These are phyloP conservation scores for Thozetella sp. DNA, from an alignment of 495 filamentous ascomycete genomes.

Conservation along the genomic window DNA sequence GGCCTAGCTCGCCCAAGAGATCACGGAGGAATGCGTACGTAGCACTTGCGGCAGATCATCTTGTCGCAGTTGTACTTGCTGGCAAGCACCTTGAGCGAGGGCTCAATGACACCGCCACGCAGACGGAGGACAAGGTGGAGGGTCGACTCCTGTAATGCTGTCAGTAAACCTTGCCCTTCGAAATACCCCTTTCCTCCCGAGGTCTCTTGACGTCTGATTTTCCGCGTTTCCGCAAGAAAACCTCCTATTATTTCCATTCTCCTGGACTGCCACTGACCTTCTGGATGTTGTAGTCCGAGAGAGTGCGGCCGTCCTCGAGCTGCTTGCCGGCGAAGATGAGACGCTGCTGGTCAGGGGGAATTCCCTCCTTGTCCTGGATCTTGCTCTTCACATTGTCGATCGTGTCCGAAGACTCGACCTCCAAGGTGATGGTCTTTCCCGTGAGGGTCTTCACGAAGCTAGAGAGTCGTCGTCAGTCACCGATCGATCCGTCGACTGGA, in stretches of 20 bases:
- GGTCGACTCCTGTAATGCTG: constrained; percentile 78
- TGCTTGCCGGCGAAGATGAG: constrained; percentile 99
- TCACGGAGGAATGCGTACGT: constrained; percentile 58
- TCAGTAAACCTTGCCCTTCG: neutral
- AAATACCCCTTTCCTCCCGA: neutral
- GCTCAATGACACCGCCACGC: constrained; percentile 99
- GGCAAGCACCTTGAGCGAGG: constrained; percentile 96
- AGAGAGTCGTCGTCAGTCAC: constrained; percentile 38
- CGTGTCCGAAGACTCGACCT: no score
- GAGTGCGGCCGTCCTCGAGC: constrained; percentile 97
- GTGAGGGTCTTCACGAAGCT: constrained; percentile 98
- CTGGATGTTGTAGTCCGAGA: constrained; percentile 99
- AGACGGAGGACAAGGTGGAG: constrained; percentile 99
- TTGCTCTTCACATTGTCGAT: constrained; percentile 98
- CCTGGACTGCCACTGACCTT: constrained; percentile 65
- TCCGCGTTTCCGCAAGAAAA: constrained; percentile 7
- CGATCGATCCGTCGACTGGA: constrained; percentile 13
- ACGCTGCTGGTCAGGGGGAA: constrained; percentile 98
- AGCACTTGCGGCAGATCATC: constrained; percentile 99
- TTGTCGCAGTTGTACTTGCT: constrained; percentile 99
- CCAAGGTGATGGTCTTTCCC: constrained; percentile 99
- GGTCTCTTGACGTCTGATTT: constrained; percentile 3
- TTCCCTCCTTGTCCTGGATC: constrained; percentile 99
- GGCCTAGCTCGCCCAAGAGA: neutral
- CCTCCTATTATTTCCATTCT: neutral